Base-by-base conservation (phyloP, 2,329 filamentous ascomycete genomes). In the Aspergillus udagawae region DNA sequence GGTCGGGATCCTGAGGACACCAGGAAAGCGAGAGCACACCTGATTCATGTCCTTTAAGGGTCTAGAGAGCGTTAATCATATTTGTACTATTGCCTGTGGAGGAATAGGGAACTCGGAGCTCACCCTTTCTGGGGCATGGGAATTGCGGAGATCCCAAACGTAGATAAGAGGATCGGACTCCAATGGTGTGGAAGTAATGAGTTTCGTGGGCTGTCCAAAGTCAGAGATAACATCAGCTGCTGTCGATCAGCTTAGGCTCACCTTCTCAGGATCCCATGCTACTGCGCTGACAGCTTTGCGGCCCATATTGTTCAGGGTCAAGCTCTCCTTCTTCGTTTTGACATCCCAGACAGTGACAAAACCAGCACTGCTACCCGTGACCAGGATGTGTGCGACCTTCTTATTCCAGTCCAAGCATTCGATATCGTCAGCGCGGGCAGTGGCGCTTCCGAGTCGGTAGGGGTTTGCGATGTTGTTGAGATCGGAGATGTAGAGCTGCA, bases 301-400 rank as follows among this genome's bases (percentile, higher is more conserved):
- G 70, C 91, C 94, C 63, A 82, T 80, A 71, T 90, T 90, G 80
- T 97, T 99, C 63, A 99, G 81, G 38, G 92, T 97, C 75, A 99
- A 80, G 55, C 92, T 97, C 66, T 96, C 92, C 79, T 96, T 97
- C 84, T 96, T 97, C 12, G 91, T 92, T 81, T 96, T 97, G 63
- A 97, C 83, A 77, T 99, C 94, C 94, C 94, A 99, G 20, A 99
- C 93, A 2, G 94, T 97, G 38, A 97, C 92, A 69, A 97, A 96
- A 4, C 94, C 94, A 51, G 92, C 92, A 60, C 86, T 89, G 71
- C 92, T 93, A 64, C 94, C 94, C 9, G 93, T 97, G 20, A 93
- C 94, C 65, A 99, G 79, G 72, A 99, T 99, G 72, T 99, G 93
- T 14, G 93, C 86, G 45, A 97, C 93, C 79, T 96, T 97, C 71